Percentiles rank a stretch among this genome's conserved stretches.
phyloP scores from a whole-genome alignment of 768 basidiomycete genomes.

The Exidia glandulosa region DNA sequence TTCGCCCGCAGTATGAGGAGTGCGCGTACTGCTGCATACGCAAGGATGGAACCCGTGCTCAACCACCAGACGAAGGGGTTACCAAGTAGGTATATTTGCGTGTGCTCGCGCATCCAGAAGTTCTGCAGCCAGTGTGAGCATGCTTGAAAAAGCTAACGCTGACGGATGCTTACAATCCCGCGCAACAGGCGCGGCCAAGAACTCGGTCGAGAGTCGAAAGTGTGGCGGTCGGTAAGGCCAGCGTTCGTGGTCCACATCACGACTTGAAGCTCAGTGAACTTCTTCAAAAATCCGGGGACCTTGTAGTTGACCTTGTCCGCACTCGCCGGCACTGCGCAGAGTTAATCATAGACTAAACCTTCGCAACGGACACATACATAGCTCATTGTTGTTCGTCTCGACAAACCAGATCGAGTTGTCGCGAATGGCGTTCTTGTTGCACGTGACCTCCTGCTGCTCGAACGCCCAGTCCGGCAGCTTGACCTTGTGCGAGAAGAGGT shows the following conservation, averaged over 20 bases:
- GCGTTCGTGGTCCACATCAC: slow-evolving; percentile 99
- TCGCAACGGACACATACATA: slow-evolving; percentile 36
- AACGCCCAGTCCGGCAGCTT: slow-evolving; percentile 97
- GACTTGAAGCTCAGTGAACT: slow-evolving; percentile 83
- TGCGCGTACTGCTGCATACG: slow-evolving; percentile 60
- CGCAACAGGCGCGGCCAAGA: slow-evolving; percentile 85
- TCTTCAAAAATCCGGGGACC: slow-evolving; percentile 77
- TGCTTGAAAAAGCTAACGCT: neutral
- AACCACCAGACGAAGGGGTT: slow-evolving; percentile 93
- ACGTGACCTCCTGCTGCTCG: slow-evolving; percentile 98
- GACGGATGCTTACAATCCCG: slow-evolving; percentile 74
- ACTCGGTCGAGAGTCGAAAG: slow-evolving; percentile 87
- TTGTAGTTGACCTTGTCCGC: slow-evolving; percentile 83
- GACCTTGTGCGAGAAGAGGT: slow-evolving; percentile 95
- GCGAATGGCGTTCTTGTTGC: slow-evolving; percentile 91
- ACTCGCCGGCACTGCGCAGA: slow-evolving; percentile 47
- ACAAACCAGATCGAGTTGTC: slow-evolving; percentile 90
- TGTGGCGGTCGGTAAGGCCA: slow-evolving; percentile 88
- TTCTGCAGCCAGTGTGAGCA: slow-evolving; percentile 39
- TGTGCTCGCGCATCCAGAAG: slow-evolving; percentile 97
- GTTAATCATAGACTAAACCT: neutral
- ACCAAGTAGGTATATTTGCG: slow-evolving; percentile 90
- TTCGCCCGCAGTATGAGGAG: slow-evolving; percentile 81
- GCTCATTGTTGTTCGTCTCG: slow-evolving; percentile 72
- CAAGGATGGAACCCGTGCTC: slow-evolving; percentile 56